A percentile compares a stretch with the other conserved stretches of the same genome.
These are phyloP conservation scores for Magnusiomyces tetraspermus DNA, from an alignment of 1,139 yeast species.

Conservation along the genomic window DNA sequence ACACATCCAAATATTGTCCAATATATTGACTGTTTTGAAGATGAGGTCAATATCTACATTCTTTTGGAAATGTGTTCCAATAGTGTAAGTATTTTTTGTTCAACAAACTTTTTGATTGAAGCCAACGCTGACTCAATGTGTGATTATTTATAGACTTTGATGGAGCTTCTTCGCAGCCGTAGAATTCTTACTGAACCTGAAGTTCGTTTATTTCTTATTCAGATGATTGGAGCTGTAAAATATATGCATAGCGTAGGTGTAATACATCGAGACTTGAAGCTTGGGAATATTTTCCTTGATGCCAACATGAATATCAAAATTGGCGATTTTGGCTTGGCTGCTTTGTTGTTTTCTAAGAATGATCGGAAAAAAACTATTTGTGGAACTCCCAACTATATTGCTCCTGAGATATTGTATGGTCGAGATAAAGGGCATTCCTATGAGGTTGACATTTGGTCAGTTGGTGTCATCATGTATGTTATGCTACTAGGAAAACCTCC, in stretches of 20 bases:
- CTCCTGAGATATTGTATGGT: constrained; percentile 92
- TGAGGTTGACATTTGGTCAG: constrained; percentile 95
- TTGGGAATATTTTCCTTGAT: constrained; percentile 90
- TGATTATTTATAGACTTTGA: constrained; percentile 39
- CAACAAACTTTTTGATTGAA: too few relatives aligned
- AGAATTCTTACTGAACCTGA: constrained; percentile 83
- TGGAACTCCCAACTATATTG: constrained; percentile 97
- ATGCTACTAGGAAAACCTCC: constrained; percentile 91
- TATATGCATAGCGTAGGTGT: constrained; percentile 88
- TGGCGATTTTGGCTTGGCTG: constrained; percentile 96
- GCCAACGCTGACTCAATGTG: background rate
- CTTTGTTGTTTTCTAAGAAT: constrained; percentile 59
- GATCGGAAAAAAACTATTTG: constrained; percentile 87
- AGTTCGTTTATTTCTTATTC: constrained; percentile 82
- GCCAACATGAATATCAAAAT: constrained; percentile 86
- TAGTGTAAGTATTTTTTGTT: constrained; percentile 21
- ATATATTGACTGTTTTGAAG: constrained; percentile 91
- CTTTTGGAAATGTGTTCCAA: constrained; percentile 85
- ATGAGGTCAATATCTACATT: constrained; percentile 85
- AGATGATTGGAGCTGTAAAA: constrained; percentile 86
- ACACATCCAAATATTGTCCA: constrained; percentile 83
- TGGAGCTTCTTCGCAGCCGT: constrained; percentile 83
- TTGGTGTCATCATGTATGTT: constrained; percentile 92
- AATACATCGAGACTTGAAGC: constrained; percentile 90
- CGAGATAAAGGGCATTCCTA: constrained; percentile 82